These are phyloP conservation scores for Penicillium concentricum DNA, from an alignment of 2,329 filamentous ascomycete species.

Conservation along the genomic window DNA sequence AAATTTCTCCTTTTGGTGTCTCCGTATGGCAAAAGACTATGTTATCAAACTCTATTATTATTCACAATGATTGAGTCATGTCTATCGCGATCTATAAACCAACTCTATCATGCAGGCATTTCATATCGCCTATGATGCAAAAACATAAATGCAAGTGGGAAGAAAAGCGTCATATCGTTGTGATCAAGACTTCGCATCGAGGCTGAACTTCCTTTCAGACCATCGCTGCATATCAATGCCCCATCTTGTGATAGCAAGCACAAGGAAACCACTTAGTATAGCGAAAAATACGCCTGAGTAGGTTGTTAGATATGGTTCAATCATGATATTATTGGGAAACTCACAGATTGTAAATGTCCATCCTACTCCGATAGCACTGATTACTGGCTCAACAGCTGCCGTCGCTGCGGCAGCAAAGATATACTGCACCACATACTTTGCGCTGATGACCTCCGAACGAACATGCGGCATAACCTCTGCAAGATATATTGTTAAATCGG, in stretches of 20 bases:
- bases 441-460: constrained; percentile 72
- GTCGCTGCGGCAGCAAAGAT: constrained; percentile 69
- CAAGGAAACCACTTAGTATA: constrained; percentile 28
- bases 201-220: constrained; percentile 27
- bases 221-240: constrained; percentile 37
- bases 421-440: constrained; percentile 78
- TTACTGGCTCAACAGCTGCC: constrained; percentile 69
- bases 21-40: neutral
- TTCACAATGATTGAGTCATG: neutral
- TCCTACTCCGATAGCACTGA: constrained; percentile 71
- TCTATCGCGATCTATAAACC: neutral
- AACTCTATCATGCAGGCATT: constrained; percentile 1
- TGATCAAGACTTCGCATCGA: constrained; percentile 17
- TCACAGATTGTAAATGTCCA: constrained; percentile 74
- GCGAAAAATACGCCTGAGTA: constrained; percentile 29
- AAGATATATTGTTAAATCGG: neutral
- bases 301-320: constrained; percentile 13
- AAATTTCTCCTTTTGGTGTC: neutral
- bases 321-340: constrained; percentile 22
- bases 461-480: constrained; percentile 44
- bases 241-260: constrained; percentile 31
- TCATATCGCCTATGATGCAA: neutral
- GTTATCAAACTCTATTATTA: neutral
- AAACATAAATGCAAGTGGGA: constrained; percentile 1
- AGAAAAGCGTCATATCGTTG: neutral